Base-by-base conservation (phyloP, 2,329 filamentous ascomycete species). In the Westerdykella sp. region DNA sequence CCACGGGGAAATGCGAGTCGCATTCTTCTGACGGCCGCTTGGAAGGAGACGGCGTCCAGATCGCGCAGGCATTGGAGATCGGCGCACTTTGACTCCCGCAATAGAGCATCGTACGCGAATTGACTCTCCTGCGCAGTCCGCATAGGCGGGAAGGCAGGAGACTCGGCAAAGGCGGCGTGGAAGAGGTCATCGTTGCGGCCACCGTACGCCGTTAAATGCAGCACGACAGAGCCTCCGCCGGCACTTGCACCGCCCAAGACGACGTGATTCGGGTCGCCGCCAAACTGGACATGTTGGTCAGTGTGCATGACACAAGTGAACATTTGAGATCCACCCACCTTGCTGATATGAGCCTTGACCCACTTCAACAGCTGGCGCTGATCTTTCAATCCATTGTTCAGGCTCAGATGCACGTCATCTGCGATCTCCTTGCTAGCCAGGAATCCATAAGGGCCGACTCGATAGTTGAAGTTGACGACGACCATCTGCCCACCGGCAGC, bases 41-140 rank as follows among this genome's bases (percentile, higher is more conserved):
- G 70, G 22, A 71, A 67, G 1, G 42, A 50, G 31, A 61, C 55
- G 5, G 63, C 60, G 41, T 68, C 61, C 44, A 69, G 51, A 4
- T 54, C 54, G 10, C 62, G 51, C 15, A 75, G 48, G 42, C 71
- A 74, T 3, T 54, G 42, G 11, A 74, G 50, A 25, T 63, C 47
- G 22, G 66, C 49, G 43, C 70, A 73, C 11, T 58, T 60, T 1
- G 63, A 54, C 15, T 55, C 51, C 4, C 57, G 57, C 13, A 62
- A 57, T 14, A 69, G 63, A 21, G 55, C 57, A 16, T 70, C 57
- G 49, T 68, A 74, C 41, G 69, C 66, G 56, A 61, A 73, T 43
- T 72, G 67, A 30, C 65, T 65, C 23, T 69, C 63, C 1, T 54
- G 46, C 21, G 68, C 60, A 23, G 59, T 58, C 5, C 63, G 62